phyloP scores from a whole-genome alignment of 306 rosid genomes.

The Datisca glomerata region DNA sequence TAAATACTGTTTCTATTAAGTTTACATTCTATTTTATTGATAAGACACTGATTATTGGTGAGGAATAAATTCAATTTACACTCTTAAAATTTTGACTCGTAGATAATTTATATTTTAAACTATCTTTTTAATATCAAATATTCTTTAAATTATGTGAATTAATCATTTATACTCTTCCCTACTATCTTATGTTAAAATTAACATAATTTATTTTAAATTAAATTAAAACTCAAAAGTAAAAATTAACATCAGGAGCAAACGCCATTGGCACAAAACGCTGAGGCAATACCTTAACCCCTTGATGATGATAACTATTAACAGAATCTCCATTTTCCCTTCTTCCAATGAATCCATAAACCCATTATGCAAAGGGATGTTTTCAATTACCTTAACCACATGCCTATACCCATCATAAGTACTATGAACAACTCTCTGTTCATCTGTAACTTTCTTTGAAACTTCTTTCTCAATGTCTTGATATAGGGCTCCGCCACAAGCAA shows the following conservation, averaged over 20 bases:
- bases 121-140: too few species aligned
- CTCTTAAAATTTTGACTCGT: too few species aligned
- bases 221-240: too few species aligned
- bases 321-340: conserved; percentile 40
- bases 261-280: conserved; percentile 84
- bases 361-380: conserved; percentile 51
- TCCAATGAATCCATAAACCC: conserved; percentile 73
- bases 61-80: too few species aligned
- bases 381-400: conserved; percentile 53
- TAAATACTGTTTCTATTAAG: too few species aligned
- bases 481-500: conserved; percentile 82
- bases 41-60: too few species aligned
- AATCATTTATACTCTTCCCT: too few species aligned
- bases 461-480: conserved; percentile 66
- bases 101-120: too few species aligned
- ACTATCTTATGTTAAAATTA: too few species aligned
- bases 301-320: conserved; percentile 92
- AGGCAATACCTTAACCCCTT: conserved; percentile 77
- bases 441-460: conserved; percentile 24
- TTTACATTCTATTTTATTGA: too few species aligned
- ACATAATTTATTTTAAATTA: too few species aligned
- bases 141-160: too few species aligned
- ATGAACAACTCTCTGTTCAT: conserved; percentile 34
- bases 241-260: conserved; percentile 64
- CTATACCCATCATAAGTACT: conserved; percentile 78